Conservation (phyloP, 2,329 filamentous ascomycete species). For the Penicillium digitatum region DNA sequence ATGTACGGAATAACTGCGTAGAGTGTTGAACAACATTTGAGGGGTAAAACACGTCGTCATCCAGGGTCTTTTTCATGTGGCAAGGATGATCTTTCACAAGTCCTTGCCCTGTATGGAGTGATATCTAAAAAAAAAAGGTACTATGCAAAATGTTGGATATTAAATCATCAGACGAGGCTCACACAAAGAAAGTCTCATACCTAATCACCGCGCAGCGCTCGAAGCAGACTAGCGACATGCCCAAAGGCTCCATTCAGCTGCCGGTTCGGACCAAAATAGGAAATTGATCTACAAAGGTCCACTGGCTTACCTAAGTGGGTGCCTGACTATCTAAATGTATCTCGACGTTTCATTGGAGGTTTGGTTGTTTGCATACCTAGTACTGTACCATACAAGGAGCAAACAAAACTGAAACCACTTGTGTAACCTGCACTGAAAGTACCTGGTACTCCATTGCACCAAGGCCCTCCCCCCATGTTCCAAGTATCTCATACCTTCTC, state of each 20-base stretch:
- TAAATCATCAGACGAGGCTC: neutral
- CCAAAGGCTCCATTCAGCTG: constrained; percentile 4
- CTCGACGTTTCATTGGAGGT: constrained; percentile 3
- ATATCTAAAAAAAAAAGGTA: neutral
- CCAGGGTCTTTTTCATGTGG: constrained; percentile 6
- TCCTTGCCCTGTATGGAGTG: neutral
- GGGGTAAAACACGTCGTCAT: constrained; percentile 4
- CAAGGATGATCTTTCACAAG: neutral
- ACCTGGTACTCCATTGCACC: neutral
- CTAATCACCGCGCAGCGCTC: neutral
- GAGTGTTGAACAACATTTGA: neutral
- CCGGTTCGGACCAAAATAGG: constrained; percentile 15
- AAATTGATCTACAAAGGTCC: constrained; percentile 14
- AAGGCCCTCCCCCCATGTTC: neutral
- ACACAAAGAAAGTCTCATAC: constrained; percentile 5
- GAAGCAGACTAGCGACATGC: constrained; percentile 1
- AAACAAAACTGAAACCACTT: constrained; percentile 5
- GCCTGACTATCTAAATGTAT: constrained; percentile 18
- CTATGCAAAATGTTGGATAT: neutral
- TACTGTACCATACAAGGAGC: constrained; percentile 8
- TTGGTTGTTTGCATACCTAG: neutral
- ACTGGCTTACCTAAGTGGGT: constrained; percentile 10
- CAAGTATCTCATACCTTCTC: constrained; percentile 11
- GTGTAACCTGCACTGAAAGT: neutral
- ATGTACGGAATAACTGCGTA: too few relatives aligned